Conservation (phyloP, 352 stramenopile species). For the Globisporangium canariense region DNA sequence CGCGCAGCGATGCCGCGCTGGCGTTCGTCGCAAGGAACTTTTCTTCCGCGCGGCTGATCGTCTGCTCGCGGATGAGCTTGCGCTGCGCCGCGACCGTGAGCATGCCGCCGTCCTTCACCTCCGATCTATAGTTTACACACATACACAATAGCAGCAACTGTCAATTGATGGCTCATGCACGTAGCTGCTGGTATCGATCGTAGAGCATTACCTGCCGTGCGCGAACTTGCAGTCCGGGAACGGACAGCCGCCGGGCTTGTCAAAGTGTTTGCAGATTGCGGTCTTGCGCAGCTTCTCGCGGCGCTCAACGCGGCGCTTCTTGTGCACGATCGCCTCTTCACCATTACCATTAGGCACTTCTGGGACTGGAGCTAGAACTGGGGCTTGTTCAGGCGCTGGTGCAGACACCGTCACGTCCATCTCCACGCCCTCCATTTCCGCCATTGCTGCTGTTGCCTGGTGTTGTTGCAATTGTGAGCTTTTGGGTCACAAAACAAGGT, state of each 20-base stretch:
- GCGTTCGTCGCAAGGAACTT: slow-evolving; percentile 51
- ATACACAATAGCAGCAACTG: background rate
- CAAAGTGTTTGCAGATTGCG: slow-evolving; percentile 82
- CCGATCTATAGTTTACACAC: slow-evolving; percentile 26
- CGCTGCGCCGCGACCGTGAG: slow-evolving; percentile 70
- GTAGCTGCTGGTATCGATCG: background rate
- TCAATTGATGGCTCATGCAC: background rate
- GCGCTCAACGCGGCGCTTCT: slow-evolving; percentile 66
- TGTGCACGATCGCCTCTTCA: slow-evolving; percentile 20
- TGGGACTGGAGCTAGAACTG: background rate
- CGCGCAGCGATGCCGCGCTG: slow-evolving; percentile 42
- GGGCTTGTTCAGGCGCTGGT: background rate
- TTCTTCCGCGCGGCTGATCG: slow-evolving; percentile 48
- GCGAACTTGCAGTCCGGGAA: slow-evolving; percentile 84
- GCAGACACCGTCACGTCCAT: slow-evolving; percentile 2
- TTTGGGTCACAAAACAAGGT: background rate
- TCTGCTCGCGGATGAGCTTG: slow-evolving; percentile 80
- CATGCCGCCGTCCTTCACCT: slow-evolving; percentile 51
- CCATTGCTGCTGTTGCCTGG: background rate
- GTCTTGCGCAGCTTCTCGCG: slow-evolving; percentile 72
- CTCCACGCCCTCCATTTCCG: slow-evolving; percentile 8
- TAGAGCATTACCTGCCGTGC: slow-evolving; percentile 45
- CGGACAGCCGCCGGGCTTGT: slow-evolving; percentile 77
- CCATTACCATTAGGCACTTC: background rate
- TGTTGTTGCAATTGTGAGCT: background rate